Conservation (phyloP, 192 early-diverging fungal genomes). For the Backusella tarrabulga region DNA sequence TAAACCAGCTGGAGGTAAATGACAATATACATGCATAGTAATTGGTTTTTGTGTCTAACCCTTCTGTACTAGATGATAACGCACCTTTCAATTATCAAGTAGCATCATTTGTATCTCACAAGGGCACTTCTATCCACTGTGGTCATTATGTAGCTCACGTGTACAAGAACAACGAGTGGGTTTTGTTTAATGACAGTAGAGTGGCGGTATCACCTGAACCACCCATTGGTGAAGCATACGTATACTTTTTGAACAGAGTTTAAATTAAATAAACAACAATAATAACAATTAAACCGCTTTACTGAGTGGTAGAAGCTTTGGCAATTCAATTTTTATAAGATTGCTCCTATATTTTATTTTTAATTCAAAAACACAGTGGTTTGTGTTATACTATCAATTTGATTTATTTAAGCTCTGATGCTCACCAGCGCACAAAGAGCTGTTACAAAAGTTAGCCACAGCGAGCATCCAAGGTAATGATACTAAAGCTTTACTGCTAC, state of each 20-base stretch:
- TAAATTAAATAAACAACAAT: constrained; percentile 6
- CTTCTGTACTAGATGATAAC: constrained; percentile 25
- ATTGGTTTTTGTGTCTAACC: not conserved
- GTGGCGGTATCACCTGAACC: constrained; percentile 73
- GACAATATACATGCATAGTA: not conserved
- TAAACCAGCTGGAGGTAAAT: constrained; percentile 17
- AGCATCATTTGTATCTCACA: constrained; percentile 88
- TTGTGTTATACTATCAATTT: too few relatives aligned
- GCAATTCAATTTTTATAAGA: too few relatives aligned
- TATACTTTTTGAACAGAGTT: constrained; percentile 64
- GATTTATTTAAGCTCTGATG: too few relatives aligned
- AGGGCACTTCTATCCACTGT: constrained; percentile 91
- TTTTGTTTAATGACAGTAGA: constrained; percentile 95
- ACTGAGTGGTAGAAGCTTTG: too few relatives aligned
- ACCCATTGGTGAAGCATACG: constrained; percentile 65
- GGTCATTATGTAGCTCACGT: constrained; percentile 96
- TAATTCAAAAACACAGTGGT: too few relatives aligned
- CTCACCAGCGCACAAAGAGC: too few relatives aligned
- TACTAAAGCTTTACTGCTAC: too few relatives aligned
- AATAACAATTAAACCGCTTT: too few relatives aligned
- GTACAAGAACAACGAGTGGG: constrained; percentile 73
- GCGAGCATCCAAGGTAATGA: too few relatives aligned
- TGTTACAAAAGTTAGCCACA: too few relatives aligned
- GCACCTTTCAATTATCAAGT: constrained; percentile 64
- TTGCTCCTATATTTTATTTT: too few relatives aligned